Conservation (phyloP, 768 basidiomycete species). For the Antrodiella citrinella region DNA sequence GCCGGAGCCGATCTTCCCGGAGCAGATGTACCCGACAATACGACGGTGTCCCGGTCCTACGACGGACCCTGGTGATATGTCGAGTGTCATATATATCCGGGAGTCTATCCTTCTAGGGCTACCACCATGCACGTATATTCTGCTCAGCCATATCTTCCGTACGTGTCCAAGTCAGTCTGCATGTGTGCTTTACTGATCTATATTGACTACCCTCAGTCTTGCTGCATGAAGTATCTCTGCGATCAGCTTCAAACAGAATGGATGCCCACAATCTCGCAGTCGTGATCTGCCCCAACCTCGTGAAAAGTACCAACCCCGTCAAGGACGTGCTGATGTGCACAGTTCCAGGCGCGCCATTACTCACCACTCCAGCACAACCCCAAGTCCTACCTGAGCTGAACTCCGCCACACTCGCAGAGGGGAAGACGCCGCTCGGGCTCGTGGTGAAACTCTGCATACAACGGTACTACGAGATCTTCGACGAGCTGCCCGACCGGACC, state of each 20-base stretch:
- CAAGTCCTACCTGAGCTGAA: conserved; percentile 14
- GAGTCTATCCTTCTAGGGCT: conserved; percentile 60
- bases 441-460: conserved; percentile 73
- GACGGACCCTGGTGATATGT: conserved; percentile 45
- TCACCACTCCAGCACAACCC: conserved; percentile 14
- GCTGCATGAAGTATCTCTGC: conserved; percentile 70
- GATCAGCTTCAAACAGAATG: conserved; percentile 65
- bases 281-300: conserved; percentile 73
- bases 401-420: conserved; percentile 29
- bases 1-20: conserved; percentile 72
- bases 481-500: conserved; percentile 65
- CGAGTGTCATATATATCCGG: conserved; percentile 56
- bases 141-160: conserved; percentile 51
- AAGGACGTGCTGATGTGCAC: conserved; percentile 70
- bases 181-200: background rate
- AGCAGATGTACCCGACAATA: conserved; percentile 55
- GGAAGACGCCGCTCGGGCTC: conserved; percentile 57
- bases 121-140: conserved; percentile 63
- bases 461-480: conserved; percentile 80
- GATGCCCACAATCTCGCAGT: conserved; percentile 77
- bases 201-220: conserved; percentile 41
- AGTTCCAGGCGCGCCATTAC: conserved; percentile 42
- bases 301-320: conserved; percentile 58
- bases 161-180: background rate
- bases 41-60: conserved; percentile 58